Percentiles rank a stretch among this genome's conserved stretches.
phyloP scores from a whole-genome alignment of 2,329 filamentous ascomycete species.

The Corynespora cassiicola region DNA sequence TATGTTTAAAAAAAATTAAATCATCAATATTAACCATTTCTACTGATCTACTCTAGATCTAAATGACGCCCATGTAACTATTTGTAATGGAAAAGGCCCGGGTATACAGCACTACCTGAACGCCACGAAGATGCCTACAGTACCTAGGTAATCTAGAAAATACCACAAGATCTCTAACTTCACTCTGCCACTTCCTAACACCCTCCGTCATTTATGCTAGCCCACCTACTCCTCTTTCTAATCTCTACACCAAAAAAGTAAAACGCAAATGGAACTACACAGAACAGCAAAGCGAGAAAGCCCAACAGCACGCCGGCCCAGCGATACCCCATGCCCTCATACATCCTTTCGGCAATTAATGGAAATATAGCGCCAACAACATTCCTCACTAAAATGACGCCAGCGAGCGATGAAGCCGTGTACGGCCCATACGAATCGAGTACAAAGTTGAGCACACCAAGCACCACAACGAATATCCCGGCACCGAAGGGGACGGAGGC shows the following conservation, averaged over 20 bases:
- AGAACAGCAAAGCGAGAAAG: conserved; percentile 45
- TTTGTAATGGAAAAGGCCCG: too few species aligned
- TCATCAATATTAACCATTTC: too few species aligned
- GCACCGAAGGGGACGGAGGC: conserved; percentile 20
- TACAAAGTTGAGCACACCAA: conserved; percentile 27
- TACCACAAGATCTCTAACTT: too few species aligned
- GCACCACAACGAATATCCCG: conserved; percentile 25
- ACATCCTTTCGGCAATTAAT: conserved; percentile 35
- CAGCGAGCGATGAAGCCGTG: conserved; percentile 15
- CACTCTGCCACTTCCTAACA: too few species aligned
- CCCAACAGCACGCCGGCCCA: conserved; percentile 49
- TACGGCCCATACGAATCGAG: conserved; percentile 22
- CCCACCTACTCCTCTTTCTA: conserved; percentile 15
- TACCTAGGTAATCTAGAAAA: too few species aligned
- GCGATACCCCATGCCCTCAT: conserved; percentile 40
- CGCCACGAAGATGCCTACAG: too few species aligned
- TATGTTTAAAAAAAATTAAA: too few species aligned
- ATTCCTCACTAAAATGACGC: conserved; percentile 21
- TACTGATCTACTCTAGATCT: too few species aligned
- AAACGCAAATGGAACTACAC: conserved; percentile 49
- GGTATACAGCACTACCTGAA: too few species aligned
- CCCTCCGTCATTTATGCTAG: conserved; percentile 3
- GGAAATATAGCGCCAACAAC: conserved; percentile 32
- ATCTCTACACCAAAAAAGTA: conserved; percentile 41
- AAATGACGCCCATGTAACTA: too few species aligned